A percentile compares a stretch with the other conserved stretches of the same genome.
Evolutionary conservation across 106 monocot species (phyloP).

Genomic region (Phalaenopsis equestris): DNA sequence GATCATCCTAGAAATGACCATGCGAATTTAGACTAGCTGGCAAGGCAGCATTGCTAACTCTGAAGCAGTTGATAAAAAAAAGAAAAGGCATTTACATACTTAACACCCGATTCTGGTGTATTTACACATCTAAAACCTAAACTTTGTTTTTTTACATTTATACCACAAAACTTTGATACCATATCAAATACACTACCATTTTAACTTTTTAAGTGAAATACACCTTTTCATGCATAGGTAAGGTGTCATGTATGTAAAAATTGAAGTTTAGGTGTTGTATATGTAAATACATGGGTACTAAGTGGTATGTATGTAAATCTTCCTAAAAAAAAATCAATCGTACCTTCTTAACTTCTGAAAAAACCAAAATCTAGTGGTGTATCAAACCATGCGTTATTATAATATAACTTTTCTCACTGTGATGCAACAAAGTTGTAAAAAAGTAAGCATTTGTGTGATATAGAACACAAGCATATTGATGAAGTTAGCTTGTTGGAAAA

Average conservation of each 20-base stretch:
- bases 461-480: neutral
- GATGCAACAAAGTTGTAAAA: neutral
- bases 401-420: neutral
- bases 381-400: neutral
- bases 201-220: no score
- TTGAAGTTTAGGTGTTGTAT: no score
- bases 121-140: no score
- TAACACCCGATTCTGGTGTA: no score
- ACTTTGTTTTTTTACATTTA: no score
- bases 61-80: neutral
- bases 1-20: neutral
- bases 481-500: neutral
- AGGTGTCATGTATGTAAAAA: no score
- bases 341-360: neutral
- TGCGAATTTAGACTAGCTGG: neutral
- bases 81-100: no score
- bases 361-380: neutral
- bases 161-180: no score
- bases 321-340: neutral
- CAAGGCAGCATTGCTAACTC: neutral
- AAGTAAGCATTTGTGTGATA: neutral
- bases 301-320: no score
- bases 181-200: no score
- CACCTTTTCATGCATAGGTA: no score
- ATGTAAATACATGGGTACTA: no score